Evolutionary conservation across 2,329 filamentous ascomycete species (phyloP), one percentile per base, ranked within the genome.

Genomic region (Plenodomus tracheiphilus): DNA sequence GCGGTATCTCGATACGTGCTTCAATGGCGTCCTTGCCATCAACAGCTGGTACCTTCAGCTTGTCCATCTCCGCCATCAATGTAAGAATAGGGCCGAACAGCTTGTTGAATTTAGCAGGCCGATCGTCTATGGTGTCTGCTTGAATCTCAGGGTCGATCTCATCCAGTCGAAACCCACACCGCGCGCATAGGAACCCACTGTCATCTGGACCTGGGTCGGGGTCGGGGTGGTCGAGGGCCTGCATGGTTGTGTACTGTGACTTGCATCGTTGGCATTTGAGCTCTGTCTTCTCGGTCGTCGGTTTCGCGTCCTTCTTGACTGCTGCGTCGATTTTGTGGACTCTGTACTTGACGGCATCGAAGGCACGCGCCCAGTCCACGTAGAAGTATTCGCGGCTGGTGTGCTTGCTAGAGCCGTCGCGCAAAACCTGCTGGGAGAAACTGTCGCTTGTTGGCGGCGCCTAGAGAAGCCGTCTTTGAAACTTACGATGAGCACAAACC

Each of bases 281-380:
- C 68, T 97, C 94, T 72, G 97, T 97, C 71, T 91, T 88, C 73
- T 97, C 93, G 47, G 73, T 72, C 9, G 87, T 87, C 0, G 90
- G 87, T 16, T 89, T 85, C 15, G 89, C 89, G 49, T 90, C 86
- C 15, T 87, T 86, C 74, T 97, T 92, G 50, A 97, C 91, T 46
- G 88, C 85, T 70, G 93, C 92, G 59, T 92, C 91, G 61, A 97
- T 85, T 47, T 87, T 87, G 68, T 93, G 92, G 43, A 96, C 85
- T 54, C 90, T 87, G 82, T 89, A 99, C 73, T 99, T 99, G 75
- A 96, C 95, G 41, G 90, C 91, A 74, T 99, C 94, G 66, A 99
- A 91, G 30, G 93, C 91, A 49, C 90, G 88, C 51, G 94, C 90
- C 66, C 95, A 95, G 70, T 97, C 92, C 70, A 99, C 93, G 74